Base-by-base conservation (phyloP, 139 green algal genomes). In the Pseudopediastrum boryanum region DNA sequence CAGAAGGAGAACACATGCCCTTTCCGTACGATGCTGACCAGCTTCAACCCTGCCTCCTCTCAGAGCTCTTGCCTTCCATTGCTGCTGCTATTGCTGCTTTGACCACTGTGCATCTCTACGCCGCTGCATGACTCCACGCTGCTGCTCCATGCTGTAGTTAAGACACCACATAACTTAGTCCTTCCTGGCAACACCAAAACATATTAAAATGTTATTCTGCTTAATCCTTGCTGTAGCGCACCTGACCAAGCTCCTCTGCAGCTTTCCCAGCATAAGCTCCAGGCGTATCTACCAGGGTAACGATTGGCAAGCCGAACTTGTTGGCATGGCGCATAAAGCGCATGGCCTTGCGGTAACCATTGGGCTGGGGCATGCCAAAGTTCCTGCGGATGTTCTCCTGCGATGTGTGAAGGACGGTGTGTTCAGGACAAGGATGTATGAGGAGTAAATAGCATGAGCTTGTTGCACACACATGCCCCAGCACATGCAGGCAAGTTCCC, bases 251-350 rank as follows among this genome's bases (percentile, higher is more conserved):
- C 86, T 98, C 94, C 86, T 99, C 95, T 35, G 95, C 95, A 35
- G 80, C 77, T 70, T 95, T 93, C 48, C 95, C 95, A 9, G 95
- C 94, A 67, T 97, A 99, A 0, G 95, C 95, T 31, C 95, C 95
- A 2, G 95, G 95, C 1, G 95, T 99, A 88, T 98, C 95, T n/a
- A 99, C 94, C 78, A 99, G 95, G 3, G 94, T 98, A 77, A 99
- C 51, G 75, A 99, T 98, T 50, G 95, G 95, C 70, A 99, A 88
- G 23, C 95, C 95, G 86, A 97, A 96, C 70, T 98, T 96, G 89
- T 98, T 91, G 27, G 95, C 95, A 77, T 98, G 95, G 71, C 89
- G 82, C 95, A 99, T 98, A 90, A 99, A 97, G 68, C 95, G 90
- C 87, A 99, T 88, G 25, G 95, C 95, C 85, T 98, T 98, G 66